A percentile compares a stretch with the other conserved stretches of the same genome.
Conservation (phyloP, 2,329 filamentous ascomycete genomes). For the Penicillium freii region DNA sequence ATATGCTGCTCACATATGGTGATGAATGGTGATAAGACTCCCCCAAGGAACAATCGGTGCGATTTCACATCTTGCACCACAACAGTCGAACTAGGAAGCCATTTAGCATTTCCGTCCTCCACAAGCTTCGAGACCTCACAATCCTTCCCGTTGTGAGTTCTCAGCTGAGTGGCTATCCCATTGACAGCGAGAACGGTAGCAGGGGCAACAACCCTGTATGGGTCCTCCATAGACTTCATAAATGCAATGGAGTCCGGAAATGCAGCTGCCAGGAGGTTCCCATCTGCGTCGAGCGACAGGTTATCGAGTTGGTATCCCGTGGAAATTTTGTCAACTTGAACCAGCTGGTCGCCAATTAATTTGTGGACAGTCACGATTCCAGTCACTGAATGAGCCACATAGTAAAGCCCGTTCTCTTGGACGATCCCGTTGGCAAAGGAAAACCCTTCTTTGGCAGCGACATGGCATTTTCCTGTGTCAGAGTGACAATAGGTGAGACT, state of each 20-base stretch:
- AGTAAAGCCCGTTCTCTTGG: background rate
- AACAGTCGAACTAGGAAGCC: background rate
- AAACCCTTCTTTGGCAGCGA: background rate
- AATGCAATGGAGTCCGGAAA: background rate
- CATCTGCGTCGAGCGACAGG: background rate
- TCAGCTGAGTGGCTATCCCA: background rate
- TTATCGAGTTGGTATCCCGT: background rate
- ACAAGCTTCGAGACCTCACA: background rate
- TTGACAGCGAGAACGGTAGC: background rate
- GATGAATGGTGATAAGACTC: slow-evolving; percentile 25
- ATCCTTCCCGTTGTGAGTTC: background rate
- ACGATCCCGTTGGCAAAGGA: background rate
- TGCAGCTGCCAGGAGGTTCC: background rate
- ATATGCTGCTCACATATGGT: slow-evolving; percentile 17
- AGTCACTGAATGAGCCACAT: background rate
- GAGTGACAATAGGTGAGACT: background rate
- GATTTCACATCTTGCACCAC: background rate
- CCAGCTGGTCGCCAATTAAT: background rate
- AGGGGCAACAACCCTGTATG: background rate
- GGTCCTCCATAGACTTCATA: background rate
- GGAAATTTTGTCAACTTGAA: background rate
- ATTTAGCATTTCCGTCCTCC: background rate
- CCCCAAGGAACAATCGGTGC: slow-evolving; percentile 15
- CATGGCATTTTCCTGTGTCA: background rate
- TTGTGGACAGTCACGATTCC: background rate